Conservation (phyloP, 345 rosid species). For the Eucalyptus erythrocorys region DNA sequence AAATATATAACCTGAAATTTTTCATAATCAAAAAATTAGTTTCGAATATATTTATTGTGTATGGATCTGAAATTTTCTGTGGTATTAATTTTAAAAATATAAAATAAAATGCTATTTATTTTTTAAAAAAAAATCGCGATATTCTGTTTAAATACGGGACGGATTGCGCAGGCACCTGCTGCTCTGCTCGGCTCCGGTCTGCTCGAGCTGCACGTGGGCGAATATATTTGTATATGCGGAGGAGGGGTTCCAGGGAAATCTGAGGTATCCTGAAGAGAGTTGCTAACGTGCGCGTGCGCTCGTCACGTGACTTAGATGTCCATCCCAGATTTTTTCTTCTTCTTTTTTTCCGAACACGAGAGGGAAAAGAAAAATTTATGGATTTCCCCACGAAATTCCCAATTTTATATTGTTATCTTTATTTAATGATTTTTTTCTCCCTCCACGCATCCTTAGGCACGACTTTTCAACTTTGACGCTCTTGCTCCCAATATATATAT, state of each 20-base stretch:
- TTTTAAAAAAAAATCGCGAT: background rate
- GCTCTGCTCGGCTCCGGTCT: background rate
- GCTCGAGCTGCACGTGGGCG: background rate
- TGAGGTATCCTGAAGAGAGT: background rate
- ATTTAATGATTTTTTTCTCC: background rate
- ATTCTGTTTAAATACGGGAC: background rate
- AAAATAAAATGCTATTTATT: background rate
- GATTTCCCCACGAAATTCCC: background rate
- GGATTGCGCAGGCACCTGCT: background rate
- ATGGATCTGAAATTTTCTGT: rapidly evolving
- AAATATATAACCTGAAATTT: too few species aligned
- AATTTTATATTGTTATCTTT: too few species aligned
- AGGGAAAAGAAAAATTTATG: too few species aligned
- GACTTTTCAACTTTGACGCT: background rate
- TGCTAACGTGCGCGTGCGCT: background rate
- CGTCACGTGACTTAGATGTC: background rate
- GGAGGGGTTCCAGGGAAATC: background rate
- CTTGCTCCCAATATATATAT: too few species aligned
- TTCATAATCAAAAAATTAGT: background rate
- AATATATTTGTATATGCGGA: background rate
- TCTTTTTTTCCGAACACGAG: background rate
- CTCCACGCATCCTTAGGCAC: background rate
- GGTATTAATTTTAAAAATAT: background rate
- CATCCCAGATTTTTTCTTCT: background rate
- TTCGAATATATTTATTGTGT: background rate